Base-by-base conservation (phyloP, 441 rosid species). In the Erodium trifolium region DNA sequence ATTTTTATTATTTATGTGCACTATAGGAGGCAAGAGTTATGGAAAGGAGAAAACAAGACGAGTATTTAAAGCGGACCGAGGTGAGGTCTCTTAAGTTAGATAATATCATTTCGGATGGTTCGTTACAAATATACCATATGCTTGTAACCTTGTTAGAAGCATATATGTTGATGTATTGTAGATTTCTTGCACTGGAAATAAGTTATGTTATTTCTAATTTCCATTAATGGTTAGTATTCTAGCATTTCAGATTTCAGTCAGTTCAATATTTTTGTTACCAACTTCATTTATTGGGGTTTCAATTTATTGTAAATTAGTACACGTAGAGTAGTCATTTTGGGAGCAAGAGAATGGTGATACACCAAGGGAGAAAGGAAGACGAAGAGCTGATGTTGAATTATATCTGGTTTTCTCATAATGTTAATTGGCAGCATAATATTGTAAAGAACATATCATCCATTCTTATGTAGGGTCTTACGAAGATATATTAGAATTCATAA, bases 21-120 rank as follows among this genome's bases (percentile, higher is more conserved):
- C 66, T 67, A 19, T 71, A 94, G 99, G 93, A 88, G 82, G 86
- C 90, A 69, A 88, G 94, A 79, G 92, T 87, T 77, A 81, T 79
- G 1, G 98, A 92, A 77, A 90, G 86, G 82, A 90, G 84, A 83
- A 92, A 82, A 76, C 91, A 82, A 74, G 97, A 92, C 69, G 93
- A 94, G 74, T 73, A 90, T 78, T 70, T 88, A 45, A 86, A 81
- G 75, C 84, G 78, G 75, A 75, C 85, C 75, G 95, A 94, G 98
- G 99, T 92, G 67, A 66, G 76, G 80, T 78, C 57, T 45, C 47
- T 67, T 73, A 60, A 35, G 60, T 71, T 64, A 47, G 31, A 17
- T 57, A 41, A 47, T 63, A 10, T 31, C 27, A 10, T 13, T 63
- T 31, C 3, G 10, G 23, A 31, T 63, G 34, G 13, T 45, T 12